Evolutionary conservation across 1,284 basidiomycete species (phyloP), one percentile per base, ranked within the genome.

Genomic region (Coriolopsis trogii): DNA sequence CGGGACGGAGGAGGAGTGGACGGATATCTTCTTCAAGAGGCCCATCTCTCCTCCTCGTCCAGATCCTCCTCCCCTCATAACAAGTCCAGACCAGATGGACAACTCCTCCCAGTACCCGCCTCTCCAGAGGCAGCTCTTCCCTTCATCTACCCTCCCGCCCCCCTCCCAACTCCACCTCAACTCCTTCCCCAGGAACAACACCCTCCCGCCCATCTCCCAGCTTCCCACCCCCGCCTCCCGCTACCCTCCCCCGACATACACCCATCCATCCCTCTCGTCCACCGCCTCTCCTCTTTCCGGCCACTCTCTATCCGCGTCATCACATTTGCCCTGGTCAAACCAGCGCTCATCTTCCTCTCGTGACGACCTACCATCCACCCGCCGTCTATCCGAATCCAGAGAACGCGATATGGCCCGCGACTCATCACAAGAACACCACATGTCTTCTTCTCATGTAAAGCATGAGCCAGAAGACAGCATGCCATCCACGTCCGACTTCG

Each of bases 401-500:
- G 62, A 64, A 15, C 61, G 61, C 44, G 62, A 63, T 48, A 54
- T 46, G 46, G 59, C 58, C 49, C 63, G 53, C 60, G 58, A 60
- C 52, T 59, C 42, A 31, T 61, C 53, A 34, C 61, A 49, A 40
- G 62, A 54, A 43, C 57, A 56, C 48, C 49, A 38, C 44, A 59
- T 49, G 45, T 49, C 51, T 44, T 58, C 51, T 39, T 54, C 51
- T 20, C 49, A 48, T 31, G 62, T 67, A 54, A 71, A 72, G 60
- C 69, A 70, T 39, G 62, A 64, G 60, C 52, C 63, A 10, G 81
- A 81, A 54, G 87, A 88, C 60, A 74, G 75, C 55, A 86, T 89
- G 86, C 85, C 85, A 4, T 79, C 85, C 10, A 87, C 89, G 15
- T 85, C 82, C 59, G 95, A 98, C 72, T 98, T 98, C 71, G 95